Percentiles rank a stretch among this genome's conserved stretches.
Conservation (phyloP, 2,329 filamentous ascomycete genomes). For the Ophiosphaerella korrae region DNA sequence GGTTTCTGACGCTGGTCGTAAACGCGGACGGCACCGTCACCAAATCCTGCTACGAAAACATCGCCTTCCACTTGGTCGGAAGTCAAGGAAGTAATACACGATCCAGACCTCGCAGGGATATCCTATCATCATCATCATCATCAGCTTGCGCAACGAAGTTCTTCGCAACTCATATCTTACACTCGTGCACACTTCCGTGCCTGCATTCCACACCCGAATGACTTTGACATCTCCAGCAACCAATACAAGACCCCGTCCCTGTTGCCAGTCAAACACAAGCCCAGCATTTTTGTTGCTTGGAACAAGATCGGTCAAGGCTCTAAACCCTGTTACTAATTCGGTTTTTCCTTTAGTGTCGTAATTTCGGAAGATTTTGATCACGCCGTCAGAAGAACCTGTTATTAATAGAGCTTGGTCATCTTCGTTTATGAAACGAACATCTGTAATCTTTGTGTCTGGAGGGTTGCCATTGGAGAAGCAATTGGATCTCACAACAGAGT, state of each 20-base stretch:
- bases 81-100: slow-evolving; percentile 93
- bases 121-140: slow-evolving; percentile 57
- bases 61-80: slow-evolving; percentile 98
- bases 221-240: slow-evolving; percentile 95
- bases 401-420: slow-evolving; percentile 94
- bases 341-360: slow-evolving; percentile 80
- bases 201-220: slow-evolving; percentile 95
- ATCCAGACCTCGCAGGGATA: slow-evolving; percentile 91
- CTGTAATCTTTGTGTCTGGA: slow-evolving; percentile 85
- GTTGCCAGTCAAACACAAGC: slow-evolving; percentile 98
- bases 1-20: slow-evolving; percentile 88
- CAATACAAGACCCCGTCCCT: slow-evolving; percentile 92
- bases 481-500: slow-evolving; percentile 69
- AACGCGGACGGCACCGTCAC: slow-evolving; percentile 90
- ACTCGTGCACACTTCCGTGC: slow-evolving; percentile 86
- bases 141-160: slow-evolving; percentile 7
- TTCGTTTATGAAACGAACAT: slow-evolving; percentile 97
- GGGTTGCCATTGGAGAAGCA: slow-evolving; percentile 96
- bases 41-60: slow-evolving; percentile 94
- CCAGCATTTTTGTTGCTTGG: slow-evolving; percentile 93
- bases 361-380: slow-evolving; percentile 89
- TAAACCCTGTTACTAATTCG: slow-evolving; percentile 87
- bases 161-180: slow-evolving; percentile 47
- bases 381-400: slow-evolving; percentile 93
- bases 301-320: slow-evolving; percentile 90